Evolutionary conservation across 2,329 filamentous ascomycete species (phyloP).

Genomic region (Exophiala phaeomuriformis): DNA sequence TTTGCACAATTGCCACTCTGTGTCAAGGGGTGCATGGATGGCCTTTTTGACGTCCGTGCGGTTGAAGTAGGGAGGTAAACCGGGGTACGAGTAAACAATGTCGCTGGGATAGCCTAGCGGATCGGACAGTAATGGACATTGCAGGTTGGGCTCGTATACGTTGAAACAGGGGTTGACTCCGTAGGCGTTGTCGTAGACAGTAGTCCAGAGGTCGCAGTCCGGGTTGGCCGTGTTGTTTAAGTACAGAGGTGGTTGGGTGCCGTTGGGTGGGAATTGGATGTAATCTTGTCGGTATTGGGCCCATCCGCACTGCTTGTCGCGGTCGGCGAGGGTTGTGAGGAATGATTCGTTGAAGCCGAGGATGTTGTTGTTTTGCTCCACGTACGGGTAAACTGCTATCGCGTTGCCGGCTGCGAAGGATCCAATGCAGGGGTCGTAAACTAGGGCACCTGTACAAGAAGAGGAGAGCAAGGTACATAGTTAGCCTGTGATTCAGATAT

Average conservation of each 20-base stretch:
- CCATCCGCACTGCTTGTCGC: constrained; percentile 18
- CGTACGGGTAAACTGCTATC: constrained; percentile 12
- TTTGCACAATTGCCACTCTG: constrained; percentile 15
- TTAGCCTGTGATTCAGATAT: neutral
- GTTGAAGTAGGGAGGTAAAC: constrained; percentile 61
- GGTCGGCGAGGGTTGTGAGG: constrained; percentile 11
- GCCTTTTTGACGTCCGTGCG: constrained; percentile 61
- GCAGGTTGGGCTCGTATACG: constrained; percentile 63
- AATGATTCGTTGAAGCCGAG: constrained; percentile 20
- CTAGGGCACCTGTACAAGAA: constrained; percentile 9
- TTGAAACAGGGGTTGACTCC: constrained; percentile 67
- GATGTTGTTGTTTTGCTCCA: constrained; percentile 22
- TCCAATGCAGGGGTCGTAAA: constrained; percentile 23
- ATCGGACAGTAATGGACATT: constrained; percentile 64
- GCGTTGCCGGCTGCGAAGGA: constrained; percentile 15
- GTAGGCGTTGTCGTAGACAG: constrained; percentile 30
- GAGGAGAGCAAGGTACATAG: neutral
- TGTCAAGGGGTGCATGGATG: constrained; percentile 52
- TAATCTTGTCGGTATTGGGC: constrained; percentile 19
- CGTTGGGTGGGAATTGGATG: constrained; percentile 21
- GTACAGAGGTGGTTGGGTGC: constrained; percentile 19
- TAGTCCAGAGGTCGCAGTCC: constrained; percentile 21
- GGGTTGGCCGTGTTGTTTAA: constrained; percentile 18
- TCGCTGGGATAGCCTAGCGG: constrained; percentile 61
- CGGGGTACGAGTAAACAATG: constrained; percentile 55